Base-by-base conservation (phyloP, 176 grass and related monocot species). In the Hordeum marinum region DNA sequence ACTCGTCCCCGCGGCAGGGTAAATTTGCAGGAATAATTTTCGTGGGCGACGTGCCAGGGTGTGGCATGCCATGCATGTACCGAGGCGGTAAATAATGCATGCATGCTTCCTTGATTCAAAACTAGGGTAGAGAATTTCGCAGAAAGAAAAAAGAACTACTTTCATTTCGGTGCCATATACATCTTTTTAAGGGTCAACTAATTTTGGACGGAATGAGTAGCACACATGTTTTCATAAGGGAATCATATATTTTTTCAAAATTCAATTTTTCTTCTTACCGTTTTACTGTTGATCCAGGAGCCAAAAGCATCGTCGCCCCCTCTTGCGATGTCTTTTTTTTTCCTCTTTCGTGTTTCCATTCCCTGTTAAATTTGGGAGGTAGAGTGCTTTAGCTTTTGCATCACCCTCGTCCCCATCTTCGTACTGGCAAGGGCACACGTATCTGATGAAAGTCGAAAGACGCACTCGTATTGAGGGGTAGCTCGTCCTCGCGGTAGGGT, bases 271-370 rank as follows among this genome's bases (percentile, higher is more conserved):
- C 2, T 29, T 50, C 13, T 50, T 54, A 20, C 50, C 2, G 17
- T 54, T 54, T 54, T 54, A 54, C 50, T 20, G 17, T 8, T 2
- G 2, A 54, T 8, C 17, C 50, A 6, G 17, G 50, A 20, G 50
- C 17, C 17, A 54, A 54, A 54, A 17, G 50, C 17, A 6, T 8
- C 6, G 50, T 20, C 29, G 29, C 2, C 17, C 17, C 50, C 11
- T 9, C 64, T 65, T 65, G 64, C 3, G 54, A 54, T 32, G 81
- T 24, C 75, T 40, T 29, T 2, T 54, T 54, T 64, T n/a, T 26
- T 11, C 50, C 73, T 54, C 31, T 72, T 46, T 43, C 60, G 75
- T 35, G 77, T 85, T 89, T 85, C 82, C 12, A 68, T 85, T 80
- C 82, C 82, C 40, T 41, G 17, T 71, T 39, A 5, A 4, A 10